Conservation (phyloP, 176 grass and related monocot genomes). For the Poa annua region DNA sequence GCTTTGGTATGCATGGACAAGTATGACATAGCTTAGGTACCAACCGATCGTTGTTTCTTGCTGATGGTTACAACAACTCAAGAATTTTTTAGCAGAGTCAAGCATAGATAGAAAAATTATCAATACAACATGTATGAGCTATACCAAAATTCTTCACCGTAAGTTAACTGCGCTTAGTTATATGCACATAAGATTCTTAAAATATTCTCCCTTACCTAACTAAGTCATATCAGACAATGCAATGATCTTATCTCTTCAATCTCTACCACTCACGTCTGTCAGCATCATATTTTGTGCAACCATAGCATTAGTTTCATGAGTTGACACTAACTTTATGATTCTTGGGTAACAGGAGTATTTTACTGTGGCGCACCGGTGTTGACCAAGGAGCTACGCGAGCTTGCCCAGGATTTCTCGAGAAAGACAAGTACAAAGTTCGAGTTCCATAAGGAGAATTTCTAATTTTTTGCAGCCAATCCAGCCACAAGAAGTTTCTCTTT, state of each 20-base stretch:
- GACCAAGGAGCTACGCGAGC: constrained; percentile 77
- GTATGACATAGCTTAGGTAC: neutral
- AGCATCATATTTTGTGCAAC: neutral
- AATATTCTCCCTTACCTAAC: constrained; percentile 9
- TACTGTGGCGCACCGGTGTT: constrained; percentile 86
- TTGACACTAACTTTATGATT: constrained; percentile 10
- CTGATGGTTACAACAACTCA: constrained; percentile 21
- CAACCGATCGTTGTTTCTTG: constrained; percentile 13
- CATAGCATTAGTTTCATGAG: neutral
- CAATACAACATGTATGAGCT: neutral
- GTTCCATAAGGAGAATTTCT: constrained; percentile 98
- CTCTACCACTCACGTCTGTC: neutral
- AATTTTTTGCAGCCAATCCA: constrained; percentile 5
- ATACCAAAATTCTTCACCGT: neutral
- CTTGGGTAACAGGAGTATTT: constrained; percentile 73
- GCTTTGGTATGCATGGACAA: neutral
- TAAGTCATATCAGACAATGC: constrained; percentile 32
- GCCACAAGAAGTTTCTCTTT: constrained; percentile 31
- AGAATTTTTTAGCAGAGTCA: neutral
- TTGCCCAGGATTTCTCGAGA: constrained; percentile 81
- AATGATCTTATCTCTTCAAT: constrained; percentile 13
- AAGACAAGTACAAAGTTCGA: constrained; percentile 86
- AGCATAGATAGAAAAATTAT: neutral
- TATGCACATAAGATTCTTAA: constrained; percentile 12
- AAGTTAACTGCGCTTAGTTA: neutral